Conservation (phyloP, 140 eudicot species). For the Anethum foeniculum region DNA sequence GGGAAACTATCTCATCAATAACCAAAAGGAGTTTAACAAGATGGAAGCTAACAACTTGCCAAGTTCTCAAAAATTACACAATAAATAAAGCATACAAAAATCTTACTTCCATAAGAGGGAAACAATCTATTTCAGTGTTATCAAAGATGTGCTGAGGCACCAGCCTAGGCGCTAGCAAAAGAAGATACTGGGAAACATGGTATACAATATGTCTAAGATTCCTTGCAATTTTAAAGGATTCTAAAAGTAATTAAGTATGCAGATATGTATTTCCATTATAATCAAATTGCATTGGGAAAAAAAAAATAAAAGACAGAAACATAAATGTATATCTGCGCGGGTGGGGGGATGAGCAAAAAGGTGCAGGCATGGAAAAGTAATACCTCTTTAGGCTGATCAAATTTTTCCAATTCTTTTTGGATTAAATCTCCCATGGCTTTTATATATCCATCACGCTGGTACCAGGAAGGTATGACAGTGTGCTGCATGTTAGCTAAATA, state of each 20-base stretch:
- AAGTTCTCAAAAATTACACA: not conserved
- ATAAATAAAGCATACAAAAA: not conserved
- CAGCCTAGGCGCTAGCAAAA: not conserved
- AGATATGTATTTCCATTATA: not conserved
- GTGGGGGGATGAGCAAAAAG: not conserved
- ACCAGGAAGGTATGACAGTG: slow-evolving; percentile 98
- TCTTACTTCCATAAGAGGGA: not conserved
- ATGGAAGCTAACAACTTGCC: not conserved
- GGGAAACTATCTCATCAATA: not conserved
- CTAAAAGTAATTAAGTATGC: not conserved
- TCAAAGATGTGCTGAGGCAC: not conserved
- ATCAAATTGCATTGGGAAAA: not conserved
- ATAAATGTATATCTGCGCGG: not conserved
- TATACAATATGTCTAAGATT: not conserved
- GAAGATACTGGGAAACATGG: not conserved
- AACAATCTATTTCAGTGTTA: no score
- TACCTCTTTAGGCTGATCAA: slow-evolving; percentile 69
- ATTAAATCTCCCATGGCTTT: slow-evolving; percentile 89
- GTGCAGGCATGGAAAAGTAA: not conserved
- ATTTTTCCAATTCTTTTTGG: slow-evolving; percentile 61
- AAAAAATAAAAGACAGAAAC: not conserved
- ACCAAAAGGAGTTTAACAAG: not conserved
- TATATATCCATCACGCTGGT: slow-evolving; percentile 93
- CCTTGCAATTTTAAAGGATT: not conserved
- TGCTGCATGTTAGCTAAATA: slow-evolving; percentile 96